Base-by-base conservation (phyloP, 805 yeast genomes). In the Komagataella pastoris region DNA sequence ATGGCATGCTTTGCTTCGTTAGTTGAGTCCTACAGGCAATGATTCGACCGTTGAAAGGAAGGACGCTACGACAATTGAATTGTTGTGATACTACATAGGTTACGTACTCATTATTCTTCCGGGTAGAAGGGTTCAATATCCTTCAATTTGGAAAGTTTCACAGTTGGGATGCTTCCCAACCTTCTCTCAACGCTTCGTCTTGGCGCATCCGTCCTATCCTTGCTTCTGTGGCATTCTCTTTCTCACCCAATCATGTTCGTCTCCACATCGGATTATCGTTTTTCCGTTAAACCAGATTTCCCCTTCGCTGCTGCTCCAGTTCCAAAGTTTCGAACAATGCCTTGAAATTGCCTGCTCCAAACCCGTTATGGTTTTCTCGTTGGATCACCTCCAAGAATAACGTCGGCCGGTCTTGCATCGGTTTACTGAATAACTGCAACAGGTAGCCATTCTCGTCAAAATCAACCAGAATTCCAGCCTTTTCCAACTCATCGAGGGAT, bases 301-400 rank as follows among this genome's bases (percentile, higher is more conserved):
- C 95, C 50, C 96, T 75, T 50, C 65, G 60, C 52, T 63, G 71
- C 62, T 88, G 96, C 57, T 86, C 90, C n/a, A 73, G 73, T 63
- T 88, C 96, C 53, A 88, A 80, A 6, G 85, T 78, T 61, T 87
- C 90, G 61, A 85, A 88, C 44, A 88, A 68, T 0, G 93, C 85
- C 62, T 80, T 84, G 69, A 88, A 88, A 54, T 89, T 88, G 1
- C 96, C 96, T 49, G 88, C 88, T 1, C 96, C 96, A 65, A 88
- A 88, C 0, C 96, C 96, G 54, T 82, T 75, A 62, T 85, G 90
- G 59, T 85, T 83, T 58, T 75, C 72, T 54, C 96, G 74, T 65
- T 88, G 93, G 55, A 88, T 88, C 21, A 88, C 75, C 63, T 88
- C 96, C 56, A 88, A 69, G 61, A 88, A 88, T 47, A 87, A 72